Evolutionary conservation across 306 rosid species (phyloP).

Genomic region (Ceratonia siliqua): DNA sequence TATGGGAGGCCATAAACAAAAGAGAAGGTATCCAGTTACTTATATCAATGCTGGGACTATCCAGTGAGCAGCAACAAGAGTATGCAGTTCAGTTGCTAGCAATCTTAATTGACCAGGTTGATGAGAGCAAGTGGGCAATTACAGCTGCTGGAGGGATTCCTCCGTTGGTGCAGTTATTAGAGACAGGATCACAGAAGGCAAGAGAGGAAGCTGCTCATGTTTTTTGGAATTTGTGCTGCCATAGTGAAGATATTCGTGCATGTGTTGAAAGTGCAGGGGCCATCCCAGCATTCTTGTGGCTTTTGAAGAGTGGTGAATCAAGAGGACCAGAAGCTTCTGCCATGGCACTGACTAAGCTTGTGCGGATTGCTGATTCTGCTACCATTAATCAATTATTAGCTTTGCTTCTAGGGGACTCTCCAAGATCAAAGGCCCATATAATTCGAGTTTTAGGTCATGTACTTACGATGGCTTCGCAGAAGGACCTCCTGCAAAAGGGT

Average conservation of each 20-base stretch:
- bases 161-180: conserved; percentile 88
- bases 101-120: conserved; percentile 81
- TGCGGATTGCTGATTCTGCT: conserved; percentile 82
- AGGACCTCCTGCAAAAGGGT: conserved; percentile 73
- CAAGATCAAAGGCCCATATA: conserved; percentile 70
- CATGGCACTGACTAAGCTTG: conserved; percentile 83
- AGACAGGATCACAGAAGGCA: conserved; percentile 90
- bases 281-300: conserved; percentile 85
- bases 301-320: conserved; percentile 53
- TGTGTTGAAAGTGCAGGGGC: conserved; percentile 85
- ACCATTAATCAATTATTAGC: conserved; percentile 88
- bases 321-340: conserved; percentile 95
- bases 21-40: conserved; percentile 96
- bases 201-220: conserved; percentile 94
- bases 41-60: conserved; percentile 78
- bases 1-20: conserved; percentile 89
- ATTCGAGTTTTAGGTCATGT: conserved; percentile 89
- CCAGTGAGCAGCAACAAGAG: conserved; percentile 98
- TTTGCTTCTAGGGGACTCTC: conserved; percentile 82
- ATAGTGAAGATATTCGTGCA: conserved; percentile 96
- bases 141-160: conserved; percentile 99
- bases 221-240: conserved; percentile 90
- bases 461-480: conserved; percentile 70
- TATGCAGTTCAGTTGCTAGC: conserved; percentile 86
- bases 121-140: conserved; percentile 99